Evolutionary conservation across 768 basidiomycete genomes (phyloP), one percentile per base, ranked within the genome.

Genomic region (Fomitopsis pulvina): DNA sequence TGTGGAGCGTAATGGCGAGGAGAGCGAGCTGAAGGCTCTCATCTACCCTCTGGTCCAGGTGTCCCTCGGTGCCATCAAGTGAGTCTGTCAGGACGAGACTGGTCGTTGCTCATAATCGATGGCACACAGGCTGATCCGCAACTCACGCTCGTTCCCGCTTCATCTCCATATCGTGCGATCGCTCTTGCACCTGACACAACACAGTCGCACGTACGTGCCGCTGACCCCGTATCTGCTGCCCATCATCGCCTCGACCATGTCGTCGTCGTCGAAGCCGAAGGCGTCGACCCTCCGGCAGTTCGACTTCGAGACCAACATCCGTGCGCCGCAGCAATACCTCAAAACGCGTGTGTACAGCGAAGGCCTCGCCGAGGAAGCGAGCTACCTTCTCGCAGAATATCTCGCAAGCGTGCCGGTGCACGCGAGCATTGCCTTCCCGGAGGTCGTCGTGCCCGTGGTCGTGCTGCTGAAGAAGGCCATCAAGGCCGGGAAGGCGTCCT

Each of bases 21-120:
- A 85, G 60, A 92, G 85, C 63, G 87, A 87, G 53, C 75, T 98
- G 50, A 78, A 83, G 61, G 77, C 89, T n/a, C 72, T 99, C 45
- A 86, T 98, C 48, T 98, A 95, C 65, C 96, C 96, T 8, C 76
- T 99, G 18, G 90, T 96, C 8, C 96, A 99, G 66, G 88, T 99
- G 42, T 80, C 91, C 48, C 69, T 97, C 47, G 96, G 96, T 25
- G 89, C 92, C 45, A 85, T 96, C 59, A 88, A 87, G 94, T 95
- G 66, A 58, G 85, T 71, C 27, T 52, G 30, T 2, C 25, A 18
- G 9, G 11, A 21, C 10, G 16, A 12, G 48, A 39, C 51, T 5
- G 22, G 47, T 21, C 14, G 40, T 45, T 26, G 32, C 43, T 11
- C 39, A n/a, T 39, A 43, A 32, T 25, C 44, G 46, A 37, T 32